Conservation (phyloP, 2,329 filamentous ascomycete species). For the Colletotrichum eremochloae region DNA sequence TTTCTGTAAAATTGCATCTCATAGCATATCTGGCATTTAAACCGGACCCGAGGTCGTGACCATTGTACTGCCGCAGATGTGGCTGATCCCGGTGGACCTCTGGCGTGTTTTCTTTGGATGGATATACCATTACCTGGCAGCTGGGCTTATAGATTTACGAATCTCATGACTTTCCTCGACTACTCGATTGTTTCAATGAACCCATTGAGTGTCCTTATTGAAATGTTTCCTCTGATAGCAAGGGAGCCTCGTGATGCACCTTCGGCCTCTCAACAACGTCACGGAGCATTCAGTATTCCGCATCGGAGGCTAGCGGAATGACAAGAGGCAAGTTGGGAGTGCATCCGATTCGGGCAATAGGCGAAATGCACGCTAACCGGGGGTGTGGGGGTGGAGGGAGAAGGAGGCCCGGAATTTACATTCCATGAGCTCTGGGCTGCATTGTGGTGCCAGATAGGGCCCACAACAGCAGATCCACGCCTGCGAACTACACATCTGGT, state of each 20-base stretch:
- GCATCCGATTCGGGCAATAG: neutral
- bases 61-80: neutral
- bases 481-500: neutral
- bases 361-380: neutral
- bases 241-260: neutral
- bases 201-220: neutral
- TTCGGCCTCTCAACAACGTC: too few species aligned
- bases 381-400: neutral
- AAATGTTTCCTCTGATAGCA: neutral
- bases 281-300: neutral
- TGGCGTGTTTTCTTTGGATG: conserved; percentile 2
- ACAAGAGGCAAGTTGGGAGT: neutral
- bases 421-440: neutral
- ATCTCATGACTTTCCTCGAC: neutral
- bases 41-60: neutral
- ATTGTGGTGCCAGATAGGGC: neutral
- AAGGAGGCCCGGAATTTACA: neutral
- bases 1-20: neutral
- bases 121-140: conserved; percentile 18
- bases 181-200: neutral
- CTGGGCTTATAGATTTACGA: conserved; percentile 1
- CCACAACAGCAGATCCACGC: neutral
- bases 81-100: neutral
- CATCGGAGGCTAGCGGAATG: neutral
- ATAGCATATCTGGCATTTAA: conserved; percentile 18